A percentile compares a stretch with the other conserved stretches of the same genome.
Conservation (phyloP, 345 rosid genomes). For the Gossypium thurberi region DNA sequence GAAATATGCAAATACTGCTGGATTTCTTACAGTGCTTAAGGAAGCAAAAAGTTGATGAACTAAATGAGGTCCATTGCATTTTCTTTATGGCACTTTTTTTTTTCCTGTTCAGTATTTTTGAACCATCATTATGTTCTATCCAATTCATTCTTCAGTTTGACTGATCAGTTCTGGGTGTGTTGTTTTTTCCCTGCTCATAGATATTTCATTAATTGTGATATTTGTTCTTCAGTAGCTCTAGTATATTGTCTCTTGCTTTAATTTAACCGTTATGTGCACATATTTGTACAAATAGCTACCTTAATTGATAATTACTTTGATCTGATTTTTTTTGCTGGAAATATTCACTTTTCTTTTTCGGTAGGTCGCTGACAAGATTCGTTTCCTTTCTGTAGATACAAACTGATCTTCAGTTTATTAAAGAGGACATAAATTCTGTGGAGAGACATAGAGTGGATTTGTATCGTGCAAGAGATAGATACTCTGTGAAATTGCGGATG, state of each 20-base stretch:
- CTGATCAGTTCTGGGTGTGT: not conserved
- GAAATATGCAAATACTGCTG: conserved; percentile 91
- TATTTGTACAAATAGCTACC: not conserved
- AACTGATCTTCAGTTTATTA: conserved; percentile 77
- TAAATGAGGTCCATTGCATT: conserved; percentile 57
- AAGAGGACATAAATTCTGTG: conserved; percentile 82
- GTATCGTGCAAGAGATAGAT: conserved; percentile 69
- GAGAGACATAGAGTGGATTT: conserved; percentile 86
- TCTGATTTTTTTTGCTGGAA: not conserved
- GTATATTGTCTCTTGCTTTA: not conserved
- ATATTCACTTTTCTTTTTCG: too few species aligned
- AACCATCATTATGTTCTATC: not conserved
- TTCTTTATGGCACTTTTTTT: not conserved
- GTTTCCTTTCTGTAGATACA: conserved; percentile 46
- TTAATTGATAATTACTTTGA: not conserved
- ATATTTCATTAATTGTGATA: not conserved
- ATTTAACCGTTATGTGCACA: not conserved
- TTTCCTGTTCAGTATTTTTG: conserved; percentile 4
- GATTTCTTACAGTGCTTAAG: conserved; percentile 78
- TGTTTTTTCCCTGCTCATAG: not conserved
- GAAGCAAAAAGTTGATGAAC: conserved; percentile 87
- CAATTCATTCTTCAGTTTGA: conserved; percentile 2
- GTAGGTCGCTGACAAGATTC: not conserved
- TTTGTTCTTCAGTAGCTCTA: conserved; percentile 1
- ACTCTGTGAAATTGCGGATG: conserved; percentile 74